Percentiles rank a stretch among this genome's conserved stretches.
These are phyloP conservation scores for Thermochaetoides thermophila DNA, from an alignment of 495 filamentous ascomycete genomes.

Conservation along the genomic window DNA sequence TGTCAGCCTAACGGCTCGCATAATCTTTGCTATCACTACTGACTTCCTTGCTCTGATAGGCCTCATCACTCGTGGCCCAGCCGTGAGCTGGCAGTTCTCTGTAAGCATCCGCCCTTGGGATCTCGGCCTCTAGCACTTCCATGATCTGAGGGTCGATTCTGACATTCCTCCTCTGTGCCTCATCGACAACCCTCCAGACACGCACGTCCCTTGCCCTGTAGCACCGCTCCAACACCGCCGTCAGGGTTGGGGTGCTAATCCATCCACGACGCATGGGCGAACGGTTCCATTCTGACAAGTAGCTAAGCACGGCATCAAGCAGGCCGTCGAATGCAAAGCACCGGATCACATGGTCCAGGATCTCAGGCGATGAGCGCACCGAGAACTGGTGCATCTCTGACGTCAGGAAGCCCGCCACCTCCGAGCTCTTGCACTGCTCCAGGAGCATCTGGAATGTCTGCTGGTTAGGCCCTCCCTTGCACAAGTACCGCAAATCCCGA, in stretches of 20 bases:
- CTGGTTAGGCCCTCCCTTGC: constrained; percentile 39
- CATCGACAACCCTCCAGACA: constrained; percentile 25
- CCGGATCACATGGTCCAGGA: constrained; percentile 55
- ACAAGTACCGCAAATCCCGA: constrained; percentile 51
- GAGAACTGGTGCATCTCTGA: constrained; percentile 56
- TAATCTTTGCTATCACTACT: no score
- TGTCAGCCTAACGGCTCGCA: no score
- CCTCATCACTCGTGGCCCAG: no score
- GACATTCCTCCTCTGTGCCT: constrained; percentile 19
- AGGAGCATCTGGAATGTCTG: constrained; percentile 55
- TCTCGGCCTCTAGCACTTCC: no score
- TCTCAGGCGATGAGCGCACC: constrained; percentile 42
- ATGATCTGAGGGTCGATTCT: constrained; percentile 11
- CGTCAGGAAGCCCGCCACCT: constrained; percentile 51
- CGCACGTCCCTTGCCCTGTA: constrained; percentile 27
- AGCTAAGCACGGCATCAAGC: constrained; percentile 43
- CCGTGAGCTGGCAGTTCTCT: no score
- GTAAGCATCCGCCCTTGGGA: no score
- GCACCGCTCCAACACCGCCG: constrained; percentile 29
- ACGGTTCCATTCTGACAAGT: constrained; percentile 39
- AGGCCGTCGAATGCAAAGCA: constrained; percentile 41
- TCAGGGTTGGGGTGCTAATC: constrained; percentile 23
- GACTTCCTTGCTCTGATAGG: no score
- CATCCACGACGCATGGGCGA: constrained; percentile 10
- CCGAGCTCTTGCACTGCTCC: constrained; percentile 41